Evolutionary conservation across 371 early-diverging fungal species (phyloP), one percentile per base, ranked within the genome.

Genomic region (Apophysomyces trapeziformis): DNA sequence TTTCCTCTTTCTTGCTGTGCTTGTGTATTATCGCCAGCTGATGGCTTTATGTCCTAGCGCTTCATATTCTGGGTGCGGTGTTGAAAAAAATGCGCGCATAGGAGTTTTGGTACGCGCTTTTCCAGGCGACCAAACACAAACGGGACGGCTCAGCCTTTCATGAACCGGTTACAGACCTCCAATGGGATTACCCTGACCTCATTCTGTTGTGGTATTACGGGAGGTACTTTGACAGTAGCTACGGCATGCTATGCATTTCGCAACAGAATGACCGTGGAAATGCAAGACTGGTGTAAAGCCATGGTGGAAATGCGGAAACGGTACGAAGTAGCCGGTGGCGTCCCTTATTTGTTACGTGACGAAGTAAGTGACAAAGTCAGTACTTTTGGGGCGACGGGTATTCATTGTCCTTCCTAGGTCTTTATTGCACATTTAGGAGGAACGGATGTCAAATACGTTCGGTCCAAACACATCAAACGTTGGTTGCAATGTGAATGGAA

Each of bases 301-400:
- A 45, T 66, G 56, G n/a, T 61, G 8, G n/a, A 61, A 14, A 66
- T 66, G 67, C 61, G 67, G 57, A 43, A 54, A 44, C 61, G 67
- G 44, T 54, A 56, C 21, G 69, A 69, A 38, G 46, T 69, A 21
- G 64, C 57, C 13, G 69, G 69, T 21, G 69, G 69, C 57, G 69
- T 69, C 6, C 69, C 69, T 44, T 69, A 61, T 44, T 61, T 69
- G 16, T 38, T 65, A 12, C 64, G 69, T 32, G 69, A 69, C 18
- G 57, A 69, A 44, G 69, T 64, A 69, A 21, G 21, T 26, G 32
- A 2, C 32, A 26, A 26, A 26, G 32, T 26, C 32, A 2, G 3
- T 50, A 50, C 7, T 50, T 7, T 5, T 7, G 21, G 1, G 7
- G 21, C 35, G 2, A 21, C 16, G 9, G n/a, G 5, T 50, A n/a